Evolutionary conservation across 495 filamentous ascomycete species (phyloP), one percentile per base, ranked within the genome.

Genomic region (Aspergillus campestris): DNA sequence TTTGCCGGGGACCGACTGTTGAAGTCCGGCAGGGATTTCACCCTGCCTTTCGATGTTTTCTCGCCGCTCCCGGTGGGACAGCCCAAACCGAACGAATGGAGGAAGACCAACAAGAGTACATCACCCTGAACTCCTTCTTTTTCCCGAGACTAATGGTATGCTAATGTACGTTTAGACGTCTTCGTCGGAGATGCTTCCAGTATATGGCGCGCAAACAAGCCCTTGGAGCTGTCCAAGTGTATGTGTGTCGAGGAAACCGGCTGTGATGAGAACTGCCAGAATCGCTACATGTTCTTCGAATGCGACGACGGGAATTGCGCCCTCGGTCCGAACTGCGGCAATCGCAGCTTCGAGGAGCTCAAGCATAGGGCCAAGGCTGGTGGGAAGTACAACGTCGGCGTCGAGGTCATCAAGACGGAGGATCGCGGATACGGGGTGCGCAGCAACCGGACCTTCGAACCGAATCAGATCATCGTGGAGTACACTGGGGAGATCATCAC

Each of bases 401-500:
- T 98, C 18, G 92, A 98, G 59, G 89, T 96, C 28, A 77, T 92
- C 65, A 89, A 95, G 67, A 97, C 94, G 7, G 50, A 56, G 11
- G 89, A 95, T 68, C 80, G 88, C 40, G 92, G 92, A 27, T 94
- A 87, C 61, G 92, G 92, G 35, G 85, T 98, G 14, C 83, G 92
- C 42, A 85, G 83, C 52, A 94, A 91, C 60, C 83, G 92, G 34
- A 83, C 79, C 44, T 98, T 95, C 55, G 78, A 84, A 33, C 77
- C 90, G 0, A 81, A 89, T 55, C 89, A 97, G 69, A 94, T 98
- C 61, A 95, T 98, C 56, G 87, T 96, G 64, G 92, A 98, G 59
- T 98, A 98, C 59, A 88, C 87, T 7, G 92, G 92, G 32, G 92
- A 98, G 66, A 95, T 98, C 45, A 91, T 98, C 57, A 94, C 89